Evolutionary conservation across 306 rosid genomes (phyloP).

Genomic region (Oemleria cerasiformis): DNA sequence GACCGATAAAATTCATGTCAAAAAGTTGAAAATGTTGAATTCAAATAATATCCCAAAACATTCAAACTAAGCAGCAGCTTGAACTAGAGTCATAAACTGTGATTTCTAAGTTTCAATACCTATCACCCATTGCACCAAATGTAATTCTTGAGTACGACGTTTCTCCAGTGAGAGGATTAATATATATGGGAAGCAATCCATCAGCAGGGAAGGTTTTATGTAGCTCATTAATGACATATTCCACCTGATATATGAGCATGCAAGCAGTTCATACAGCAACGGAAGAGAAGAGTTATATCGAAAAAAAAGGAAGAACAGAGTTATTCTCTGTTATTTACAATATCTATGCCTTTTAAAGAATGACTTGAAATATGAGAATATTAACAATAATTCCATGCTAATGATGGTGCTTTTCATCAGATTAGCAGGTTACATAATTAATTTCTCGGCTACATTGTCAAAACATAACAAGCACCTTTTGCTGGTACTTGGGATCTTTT

Average conservation of each 20-base stretch:
- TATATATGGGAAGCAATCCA: conserved; percentile 76
- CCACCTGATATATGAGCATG: conserved; percentile 47
- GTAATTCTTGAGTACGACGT: conserved; percentile 51
- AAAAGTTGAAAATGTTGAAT: neutral
- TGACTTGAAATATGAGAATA: neutral
- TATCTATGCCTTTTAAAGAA: neutral
- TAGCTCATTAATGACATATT: conserved; percentile 48
- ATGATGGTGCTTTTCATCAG: neutral
- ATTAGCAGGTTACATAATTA: neutral
- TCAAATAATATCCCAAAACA: neutral
- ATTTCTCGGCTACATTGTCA: neutral
- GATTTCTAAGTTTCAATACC: conserved; percentile 34
- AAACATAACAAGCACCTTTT: conserved; percentile 19
- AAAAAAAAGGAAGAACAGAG: neutral
- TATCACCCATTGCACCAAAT: conserved; percentile 84
- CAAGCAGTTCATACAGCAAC: conserved; percentile 5
- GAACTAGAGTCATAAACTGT: neutral
- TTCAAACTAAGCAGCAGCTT: conserved; percentile 7
- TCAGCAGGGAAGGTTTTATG: conserved; percentile 64
- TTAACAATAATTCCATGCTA: neutral
- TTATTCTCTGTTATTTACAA: neutral
- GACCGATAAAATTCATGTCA: neutral
- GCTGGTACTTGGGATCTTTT: conserved; percentile 27
- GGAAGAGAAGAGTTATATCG: neutral
- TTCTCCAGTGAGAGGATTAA: conserved; percentile 56